Evolutionary conservation across 257 asterid species (phyloP).

Genomic region (Solanum rostratum): DNA sequence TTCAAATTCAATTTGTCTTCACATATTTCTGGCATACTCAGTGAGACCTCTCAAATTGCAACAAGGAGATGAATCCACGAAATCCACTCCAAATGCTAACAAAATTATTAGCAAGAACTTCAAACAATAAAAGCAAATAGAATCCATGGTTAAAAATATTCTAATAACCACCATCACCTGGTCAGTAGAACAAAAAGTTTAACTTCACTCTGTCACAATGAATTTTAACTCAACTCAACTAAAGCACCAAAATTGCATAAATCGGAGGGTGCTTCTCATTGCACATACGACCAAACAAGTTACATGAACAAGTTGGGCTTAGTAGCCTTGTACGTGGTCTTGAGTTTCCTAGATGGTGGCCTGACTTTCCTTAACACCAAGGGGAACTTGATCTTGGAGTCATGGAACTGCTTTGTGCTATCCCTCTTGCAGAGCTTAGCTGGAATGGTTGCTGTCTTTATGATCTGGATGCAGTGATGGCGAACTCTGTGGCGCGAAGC

Average conservation of each 20-base stretch:
- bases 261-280: background rate
- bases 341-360: background rate
- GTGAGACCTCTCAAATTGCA: background rate
- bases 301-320: slow-evolving; percentile 1
- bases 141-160: background rate
- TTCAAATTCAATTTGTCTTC: background rate
- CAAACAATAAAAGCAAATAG: background rate
- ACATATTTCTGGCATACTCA: background rate
- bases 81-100: background rate
- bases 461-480: background rate
- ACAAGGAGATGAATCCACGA: background rate
- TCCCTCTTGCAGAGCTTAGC: slow-evolving; percentile 1
- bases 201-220: background rate
- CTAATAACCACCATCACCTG: background rate
- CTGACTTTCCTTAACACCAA: background rate
- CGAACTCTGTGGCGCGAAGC: background rate
- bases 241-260: background rate
- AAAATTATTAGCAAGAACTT: background rate
- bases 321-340: background rate
- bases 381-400: background rate
- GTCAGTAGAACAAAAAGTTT: background rate
- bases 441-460: background rate
- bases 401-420: background rate
- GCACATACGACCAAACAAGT: background rate
- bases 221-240: background rate